Base-by-base conservation (phyloP, 1,139 yeast species). In the Meyerozyma carpophila region DNA sequence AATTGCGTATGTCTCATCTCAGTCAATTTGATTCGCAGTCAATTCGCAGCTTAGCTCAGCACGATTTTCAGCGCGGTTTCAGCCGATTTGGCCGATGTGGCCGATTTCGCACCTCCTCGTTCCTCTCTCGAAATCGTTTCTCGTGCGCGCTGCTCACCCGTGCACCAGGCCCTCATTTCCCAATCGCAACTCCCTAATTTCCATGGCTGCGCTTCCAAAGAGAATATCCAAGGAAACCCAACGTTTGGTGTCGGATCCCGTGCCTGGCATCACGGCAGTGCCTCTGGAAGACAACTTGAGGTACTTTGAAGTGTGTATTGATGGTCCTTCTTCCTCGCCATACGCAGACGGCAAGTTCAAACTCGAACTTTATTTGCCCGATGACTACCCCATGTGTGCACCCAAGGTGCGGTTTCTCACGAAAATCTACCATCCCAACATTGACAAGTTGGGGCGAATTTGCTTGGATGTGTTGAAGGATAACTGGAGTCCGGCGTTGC, bases 401-500 rank as follows among this genome's bases (percentile, higher is more conserved):
- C 98, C 98, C 39, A 89, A 88, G 62, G 95, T 91, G 44, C 75
- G 97, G 48, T 93, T 93, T 57, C 70, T 93, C 50, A 93, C 98
- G 40, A 89, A 84, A 65, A 90, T 93, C 37, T 93, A 93, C 63
- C 98, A 93, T 59, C 98, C 98, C 39, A 93, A 93, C 64, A 93
- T 93, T 55, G 98, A 93, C 63, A 81, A 94, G 59, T 73, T 93
- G 53, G 98, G 98, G 4, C 77, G 98, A 53, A 93, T 93, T 55
- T 93, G 98, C 66, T 77, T 93, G 45, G 98, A 93, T 63, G 97
- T 93, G 39, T 75, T 93, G 61, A 93, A 93, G 66, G 87, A 82
- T 65, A 75, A 69, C 65, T 93, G 98, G 98, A 86, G 96, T n/a
- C 98, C 98, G 8, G 98, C 98, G 0, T 73, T 91, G 49, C 98